A percentile compares a stretch with the other conserved stretches of the same genome.
Evolutionary conservation across 495 filamentous ascomycete genomes (phyloP).

Genomic region (Penicillium verhagenii): DNA sequence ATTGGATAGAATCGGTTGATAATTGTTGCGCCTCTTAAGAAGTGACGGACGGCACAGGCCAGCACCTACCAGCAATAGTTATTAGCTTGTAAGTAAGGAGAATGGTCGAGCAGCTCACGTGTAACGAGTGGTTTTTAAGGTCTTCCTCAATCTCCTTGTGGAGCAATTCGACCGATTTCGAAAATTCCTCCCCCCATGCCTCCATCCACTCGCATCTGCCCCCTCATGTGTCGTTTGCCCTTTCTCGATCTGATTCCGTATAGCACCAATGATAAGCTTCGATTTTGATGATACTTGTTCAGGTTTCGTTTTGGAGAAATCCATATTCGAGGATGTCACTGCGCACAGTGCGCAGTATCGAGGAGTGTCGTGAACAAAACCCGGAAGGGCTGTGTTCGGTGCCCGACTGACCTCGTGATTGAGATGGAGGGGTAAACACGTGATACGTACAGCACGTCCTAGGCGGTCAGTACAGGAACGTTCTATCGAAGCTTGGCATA

Average conservation of each 20-base stretch:
- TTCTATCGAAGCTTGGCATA: no score
- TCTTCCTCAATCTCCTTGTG: not conserved
- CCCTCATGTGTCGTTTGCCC: not conserved
- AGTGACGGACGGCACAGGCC: not conserved
- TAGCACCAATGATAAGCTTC: not conserved
- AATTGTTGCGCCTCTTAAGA: not conserved
- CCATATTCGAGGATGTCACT: no score
- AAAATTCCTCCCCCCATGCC: not conserved
- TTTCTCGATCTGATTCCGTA: not conserved
- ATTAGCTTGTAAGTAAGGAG: not conserved
- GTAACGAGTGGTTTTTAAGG: not conserved
- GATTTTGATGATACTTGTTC: not conserved
- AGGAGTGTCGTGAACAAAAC: no score
- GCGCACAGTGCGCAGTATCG: no score
- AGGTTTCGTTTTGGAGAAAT: no score
- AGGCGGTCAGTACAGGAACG: no score
- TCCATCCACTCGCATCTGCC: not conserved
- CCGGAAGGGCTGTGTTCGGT: no score
- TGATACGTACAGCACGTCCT: no score
- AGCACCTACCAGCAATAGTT: not conserved
- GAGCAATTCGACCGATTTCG: not conserved
- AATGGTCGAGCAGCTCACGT: not conserved
- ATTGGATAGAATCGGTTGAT: not conserved
- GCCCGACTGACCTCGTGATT: no score
- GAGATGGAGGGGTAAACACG: no score